These are phyloP conservation scores for Mycena vitilis DNA, from an alignment of 768 basidiomycete species.

Conservation along the genomic window DNA sequence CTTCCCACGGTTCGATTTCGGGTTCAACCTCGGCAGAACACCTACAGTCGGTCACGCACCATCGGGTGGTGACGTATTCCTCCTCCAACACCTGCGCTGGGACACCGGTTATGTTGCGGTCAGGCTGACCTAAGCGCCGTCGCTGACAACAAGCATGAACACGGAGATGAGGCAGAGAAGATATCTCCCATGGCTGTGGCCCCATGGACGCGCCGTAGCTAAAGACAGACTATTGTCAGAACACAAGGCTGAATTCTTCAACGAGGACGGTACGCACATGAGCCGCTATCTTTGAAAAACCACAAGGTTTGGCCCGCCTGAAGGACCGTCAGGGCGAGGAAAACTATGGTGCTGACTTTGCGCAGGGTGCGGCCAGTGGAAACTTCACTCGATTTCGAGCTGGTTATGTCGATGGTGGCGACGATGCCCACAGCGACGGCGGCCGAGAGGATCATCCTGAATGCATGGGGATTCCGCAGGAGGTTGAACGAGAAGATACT, in stretches of 20 bases:
- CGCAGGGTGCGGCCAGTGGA: constrained; percentile 40
- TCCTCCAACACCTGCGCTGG: no score
- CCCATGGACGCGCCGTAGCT: neutral
- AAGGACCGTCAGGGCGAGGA: constrained; percentile 50
- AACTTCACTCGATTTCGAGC: constrained; percentile 28
- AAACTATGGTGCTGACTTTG: constrained; percentile 49
- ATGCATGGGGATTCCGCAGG: constrained; percentile 46
- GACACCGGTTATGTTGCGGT: no score
- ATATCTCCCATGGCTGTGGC: neutral
- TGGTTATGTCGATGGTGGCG: constrained; percentile 38
- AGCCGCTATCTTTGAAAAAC: neutral
- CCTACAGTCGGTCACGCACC: no score
- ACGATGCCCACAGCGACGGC: constrained; percentile 51
- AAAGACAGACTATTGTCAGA: neutral
- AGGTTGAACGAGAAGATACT: constrained; percentile 29
- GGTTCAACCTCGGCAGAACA: no score
- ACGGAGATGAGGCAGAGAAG: constrained; percentile 4
- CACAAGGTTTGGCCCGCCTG: constrained; percentile 44
- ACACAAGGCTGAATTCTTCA: neutral
- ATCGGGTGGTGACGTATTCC: no score
- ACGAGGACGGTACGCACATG: neutral
- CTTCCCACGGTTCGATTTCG: no score
- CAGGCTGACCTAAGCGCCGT: no score
- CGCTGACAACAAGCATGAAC: constrained; percentile 1
- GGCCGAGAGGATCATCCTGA: constrained; percentile 42